Evolutionary conservation across 225 moss, liverwort and hornwort genomes (phyloP), one percentile per base, ranked within the genome.

Genomic region (Neckera pumila): DNA sequence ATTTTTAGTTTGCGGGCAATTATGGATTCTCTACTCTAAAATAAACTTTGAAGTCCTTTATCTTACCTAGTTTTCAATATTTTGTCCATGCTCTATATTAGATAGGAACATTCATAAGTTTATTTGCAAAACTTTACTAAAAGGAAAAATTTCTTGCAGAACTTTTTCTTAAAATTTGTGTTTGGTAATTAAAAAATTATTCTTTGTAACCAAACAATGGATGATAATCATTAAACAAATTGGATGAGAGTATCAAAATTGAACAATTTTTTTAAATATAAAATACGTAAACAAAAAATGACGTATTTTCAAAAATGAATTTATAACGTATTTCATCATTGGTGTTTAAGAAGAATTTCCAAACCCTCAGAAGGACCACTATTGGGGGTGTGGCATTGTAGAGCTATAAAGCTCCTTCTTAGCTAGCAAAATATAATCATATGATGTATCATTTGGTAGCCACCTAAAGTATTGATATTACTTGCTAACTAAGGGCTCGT

Each of bases 291-390:
- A 73, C 45, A 17, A 30, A 42, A 73, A 45, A 28, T 45, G 6
- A 17, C 0, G 0, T 17, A 10, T 45, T 28, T 47, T 45, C 2
- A 28, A 11, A 49, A 75, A 75, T 75, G 1, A 5, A 0, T 49
- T 3, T 0, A 33, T 7, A 0, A 19, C 33, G 12, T 7, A 51
- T 49, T 33, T 75, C 2, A 20, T 75, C 4, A 12, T 21, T 21
- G 7, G 31, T 47, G 0, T 30, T 18, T 47, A 73, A 30, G 6
- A 69, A 69, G 13, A 69, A 38, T 4, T 69, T 69, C 38, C 7
- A 69, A n/a, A 62, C 11, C 15, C 7, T 62, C 6, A 62, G 5
- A n/a, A 36, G 1, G n/a, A 66, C 11, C n/a, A 66, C 16, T 20
- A 21, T 49, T 49, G 12, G 49, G 5, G 27, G 7, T 17, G 2